These are phyloP conservation scores for Fusarium buharicum DNA, from an alignment of 2,329 filamentous ascomycete species.

Conservation along the genomic window DNA sequence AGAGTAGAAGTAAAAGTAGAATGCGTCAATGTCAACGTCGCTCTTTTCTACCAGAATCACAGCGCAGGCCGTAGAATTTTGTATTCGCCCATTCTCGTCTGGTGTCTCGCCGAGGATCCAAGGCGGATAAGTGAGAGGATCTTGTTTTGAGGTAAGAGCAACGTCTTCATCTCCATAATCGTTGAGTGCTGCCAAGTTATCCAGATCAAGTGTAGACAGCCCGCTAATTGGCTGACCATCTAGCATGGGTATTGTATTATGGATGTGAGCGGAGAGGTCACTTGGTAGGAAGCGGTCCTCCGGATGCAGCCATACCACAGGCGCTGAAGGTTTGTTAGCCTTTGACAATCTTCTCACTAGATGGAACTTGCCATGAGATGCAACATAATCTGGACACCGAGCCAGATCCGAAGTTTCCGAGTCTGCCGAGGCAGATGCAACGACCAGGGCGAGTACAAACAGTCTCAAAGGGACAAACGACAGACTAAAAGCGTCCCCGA, in stretches of 20 bases:
- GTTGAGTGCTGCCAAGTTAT: conserved; percentile 48
- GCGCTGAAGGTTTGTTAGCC: conserved; percentile 38
- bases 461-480: conserved; percentile 10
- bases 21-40: conserved; percentile 45
- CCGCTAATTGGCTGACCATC: conserved; percentile 29
- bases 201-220: conserved; percentile 41
- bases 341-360: neutral
- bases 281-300: conserved; percentile 48
- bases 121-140: conserved; percentile 40
- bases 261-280: conserved; percentile 46
- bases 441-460: conserved; percentile 12
- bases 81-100: conserved; percentile 35
- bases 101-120: conserved; percentile 47
- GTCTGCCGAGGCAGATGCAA: conserved; percentile 14
- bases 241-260: conserved; percentile 44
- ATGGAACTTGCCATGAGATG: conserved; percentile 44
- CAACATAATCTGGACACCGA: conserved; percentile 46
- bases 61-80: conserved; percentile 45
- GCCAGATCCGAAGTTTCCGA: conserved; percentile 14
- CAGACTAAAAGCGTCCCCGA: conserved; percentile 1
- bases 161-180: conserved; percentile 21
- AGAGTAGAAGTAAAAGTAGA: conserved; percentile 52
- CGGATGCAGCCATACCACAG: conserved; percentile 49
- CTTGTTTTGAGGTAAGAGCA: conserved; percentile 45
- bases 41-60: conserved; percentile 48